These are phyloP conservation scores for Herpotrichia juniperi DNA, from an alignment of 2,329 filamentous ascomycete genomes.

Conservation along the genomic window DNA sequence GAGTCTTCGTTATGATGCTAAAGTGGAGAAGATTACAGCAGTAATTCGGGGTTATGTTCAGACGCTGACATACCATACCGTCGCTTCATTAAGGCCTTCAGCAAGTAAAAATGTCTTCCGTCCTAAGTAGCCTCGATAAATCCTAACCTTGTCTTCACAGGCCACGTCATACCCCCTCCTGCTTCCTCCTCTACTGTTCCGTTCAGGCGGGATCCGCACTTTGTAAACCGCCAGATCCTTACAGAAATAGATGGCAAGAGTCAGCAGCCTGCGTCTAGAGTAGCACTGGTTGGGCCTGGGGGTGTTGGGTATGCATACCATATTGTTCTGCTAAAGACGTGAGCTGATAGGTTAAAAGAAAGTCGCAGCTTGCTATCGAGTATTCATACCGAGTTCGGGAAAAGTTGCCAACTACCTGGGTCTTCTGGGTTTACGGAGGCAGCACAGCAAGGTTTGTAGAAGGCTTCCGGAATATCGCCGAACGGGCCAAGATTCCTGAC, in stretches of 20 bases:
- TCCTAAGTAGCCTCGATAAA: too few relatives aligned
- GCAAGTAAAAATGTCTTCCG: too few relatives aligned
- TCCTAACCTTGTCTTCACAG: not conserved
- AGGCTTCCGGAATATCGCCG: constrained; percentile 15
- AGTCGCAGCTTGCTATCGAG: constrained; percentile 21
- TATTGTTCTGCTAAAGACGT: not conserved
- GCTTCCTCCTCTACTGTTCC: not conserved
- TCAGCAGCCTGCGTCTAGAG: not conserved
- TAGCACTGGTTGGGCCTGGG: constrained; percentile 23
- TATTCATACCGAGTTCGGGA: constrained; percentile 13
- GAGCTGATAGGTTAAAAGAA: constrained; percentile 9
- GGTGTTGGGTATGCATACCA: constrained; percentile 18
- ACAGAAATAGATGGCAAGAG: not conserved
- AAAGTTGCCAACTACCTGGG: constrained; percentile 3
- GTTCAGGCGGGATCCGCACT: not conserved
- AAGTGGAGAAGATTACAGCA: too few relatives aligned
- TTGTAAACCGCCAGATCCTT: not conserved
- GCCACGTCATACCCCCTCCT: too few relatives aligned
- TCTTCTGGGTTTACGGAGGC: constrained; percentile 19
- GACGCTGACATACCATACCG: too few relatives aligned
- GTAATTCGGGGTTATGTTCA: too few relatives aligned
- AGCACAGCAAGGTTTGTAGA: constrained; percentile 12
- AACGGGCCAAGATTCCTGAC: constrained; percentile 10
- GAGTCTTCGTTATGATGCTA: too few relatives aligned
- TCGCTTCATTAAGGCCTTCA: too few relatives aligned